phyloP scores from a whole-genome alignment of 352 stramenopile species.

The Elongisporangium prolatum region DNA sequence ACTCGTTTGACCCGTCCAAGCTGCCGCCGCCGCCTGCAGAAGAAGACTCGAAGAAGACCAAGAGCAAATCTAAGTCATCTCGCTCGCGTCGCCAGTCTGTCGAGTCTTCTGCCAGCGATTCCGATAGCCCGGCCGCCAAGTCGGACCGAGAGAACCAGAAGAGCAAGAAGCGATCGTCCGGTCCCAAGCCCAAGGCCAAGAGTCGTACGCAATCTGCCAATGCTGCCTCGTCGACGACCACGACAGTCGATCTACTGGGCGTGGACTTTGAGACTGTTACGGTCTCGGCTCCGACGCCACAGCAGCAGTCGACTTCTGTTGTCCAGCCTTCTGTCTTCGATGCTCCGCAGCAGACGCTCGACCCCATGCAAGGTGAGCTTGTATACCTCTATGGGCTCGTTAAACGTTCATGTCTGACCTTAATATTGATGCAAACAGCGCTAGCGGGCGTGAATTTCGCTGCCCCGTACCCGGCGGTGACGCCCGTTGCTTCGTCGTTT shows the following conservation, averaged over 20 bases:
- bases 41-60: conserved; percentile 18
- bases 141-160: conserved; percentile 38
- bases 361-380: conserved; percentile 29
- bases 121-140: conserved; percentile 4
- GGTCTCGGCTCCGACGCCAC: conserved; percentile 4
- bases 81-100: conserved; percentile 28
- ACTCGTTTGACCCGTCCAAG: conserved; percentile 48
- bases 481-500: conserved; percentile 9
- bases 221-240: conserved; percentile 7
- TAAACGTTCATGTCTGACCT: neutral
- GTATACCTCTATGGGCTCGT: neutral
- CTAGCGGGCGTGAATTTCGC: conserved; percentile 50
- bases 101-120: conserved; percentile 29
- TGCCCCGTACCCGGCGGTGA: conserved; percentile 2
- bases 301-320: conserved; percentile 3
- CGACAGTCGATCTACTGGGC: conserved; percentile 43
- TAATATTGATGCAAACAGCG: conserved; percentile 15
- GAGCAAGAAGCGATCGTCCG: conserved; percentile 3
- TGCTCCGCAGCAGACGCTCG: conserved; percentile 7
- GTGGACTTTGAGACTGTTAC: conserved; percentile 34
- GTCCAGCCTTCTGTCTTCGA: conserved; percentile 39
- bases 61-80: conserved; percentile 19
- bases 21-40: conserved; percentile 26
- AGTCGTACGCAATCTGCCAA: conserved; percentile 13
- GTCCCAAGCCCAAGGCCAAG: conserved; percentile 19